phyloP scores from a whole-genome alignment of 768 basidiomycete species.

The Cystoderma amianthinum region DNA sequence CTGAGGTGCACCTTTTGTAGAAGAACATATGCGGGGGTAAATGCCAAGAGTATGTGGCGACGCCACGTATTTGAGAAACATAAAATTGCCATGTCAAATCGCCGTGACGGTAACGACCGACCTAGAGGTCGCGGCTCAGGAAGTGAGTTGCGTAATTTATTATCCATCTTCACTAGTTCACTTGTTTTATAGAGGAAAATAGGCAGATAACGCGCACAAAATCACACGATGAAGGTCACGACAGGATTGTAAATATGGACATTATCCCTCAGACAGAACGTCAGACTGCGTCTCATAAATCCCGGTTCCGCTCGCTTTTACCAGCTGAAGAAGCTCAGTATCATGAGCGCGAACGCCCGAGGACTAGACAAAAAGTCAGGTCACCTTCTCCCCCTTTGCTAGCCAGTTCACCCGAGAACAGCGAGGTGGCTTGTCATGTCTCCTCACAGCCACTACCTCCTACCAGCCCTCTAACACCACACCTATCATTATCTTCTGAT shows the following conservation, averaged over 20 bases:
- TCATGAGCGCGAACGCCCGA: slow-evolving; percentile 13
- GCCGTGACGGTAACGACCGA: slow-evolving; percentile 64
- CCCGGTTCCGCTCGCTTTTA: slow-evolving; percentile 33
- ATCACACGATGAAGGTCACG: slow-evolving; percentile 28
- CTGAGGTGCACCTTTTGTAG: slow-evolving; percentile 82
- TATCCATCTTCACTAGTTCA: slow-evolving; percentile 2
- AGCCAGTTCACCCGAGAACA: background rate
- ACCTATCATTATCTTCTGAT: slow-evolving; percentile 20
- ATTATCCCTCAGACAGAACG: slow-evolving; percentile 31
- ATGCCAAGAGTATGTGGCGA: slow-evolving; percentile 90
- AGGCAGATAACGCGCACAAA: slow-evolving; percentile 22
- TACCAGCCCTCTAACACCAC: slow-evolving; percentile 31
- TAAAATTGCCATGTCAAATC: slow-evolving; percentile 85
- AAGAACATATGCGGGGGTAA: slow-evolving; percentile 78
- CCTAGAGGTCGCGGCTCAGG: slow-evolving; percentile 57
- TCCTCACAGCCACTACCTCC: slow-evolving; percentile 10
- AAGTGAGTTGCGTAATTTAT: slow-evolving; percentile 36
- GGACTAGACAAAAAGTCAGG: slow-evolving; percentile 8
- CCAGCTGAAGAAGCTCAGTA: slow-evolving; percentile 13
- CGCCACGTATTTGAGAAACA: slow-evolving; percentile 87
- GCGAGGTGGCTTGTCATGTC: background rate
- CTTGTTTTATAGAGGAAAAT: slow-evolving; percentile 46
- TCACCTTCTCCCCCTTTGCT: background rate
- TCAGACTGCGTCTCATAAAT: slow-evolving; percentile 29
- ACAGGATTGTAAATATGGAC: slow-evolving; percentile 33